Conservation (phyloP, 768 basidiomycete genomes). For the Panaeolus papilionaceus region DNA sequence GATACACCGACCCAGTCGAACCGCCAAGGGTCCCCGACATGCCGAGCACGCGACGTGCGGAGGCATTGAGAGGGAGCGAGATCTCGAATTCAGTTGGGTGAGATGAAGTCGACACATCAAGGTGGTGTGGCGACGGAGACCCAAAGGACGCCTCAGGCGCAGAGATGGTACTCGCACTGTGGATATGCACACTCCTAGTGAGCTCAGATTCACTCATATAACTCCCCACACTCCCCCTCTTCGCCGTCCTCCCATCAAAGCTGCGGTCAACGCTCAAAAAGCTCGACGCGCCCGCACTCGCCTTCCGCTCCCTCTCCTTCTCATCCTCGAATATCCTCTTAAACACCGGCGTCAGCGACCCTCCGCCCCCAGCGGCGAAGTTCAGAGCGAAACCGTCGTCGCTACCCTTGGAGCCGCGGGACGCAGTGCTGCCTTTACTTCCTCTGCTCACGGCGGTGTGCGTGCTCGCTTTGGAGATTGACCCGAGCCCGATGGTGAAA, state of each 20-base stretch:
- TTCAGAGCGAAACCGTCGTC: neutral
- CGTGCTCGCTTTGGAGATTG: neutral
- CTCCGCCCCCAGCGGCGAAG: neutral
- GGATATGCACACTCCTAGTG: neutral
- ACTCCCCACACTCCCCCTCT: neutral
- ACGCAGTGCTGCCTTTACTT: constrained; percentile 1
- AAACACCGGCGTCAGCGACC: constrained; percentile 42
- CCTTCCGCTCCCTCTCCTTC: constrained; percentile 17
- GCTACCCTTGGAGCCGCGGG: neutral
- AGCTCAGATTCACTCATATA: neutral
- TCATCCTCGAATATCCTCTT: constrained; percentile 32
- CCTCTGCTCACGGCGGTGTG: neutral
- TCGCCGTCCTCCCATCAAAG: neutral
- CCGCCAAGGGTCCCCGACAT: constrained; percentile 72
- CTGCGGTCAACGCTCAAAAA: constrained; percentile 1
- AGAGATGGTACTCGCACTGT: neutral
- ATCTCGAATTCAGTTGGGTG: constrained; percentile 11
- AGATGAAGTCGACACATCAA: neutral
- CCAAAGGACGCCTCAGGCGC: neutral
- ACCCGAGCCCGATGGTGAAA: neutral
- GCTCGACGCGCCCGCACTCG: neutral
- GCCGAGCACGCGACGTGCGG: constrained; percentile 58
- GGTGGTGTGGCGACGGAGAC: neutral
- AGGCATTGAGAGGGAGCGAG: constrained; percentile 44
- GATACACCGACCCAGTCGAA: constrained; percentile 51